Percentiles rank a stretch among this genome's conserved stretches.
Conservation (phyloP, 768 basidiomycete species). For the Rhodotorula paludigena region DNA sequence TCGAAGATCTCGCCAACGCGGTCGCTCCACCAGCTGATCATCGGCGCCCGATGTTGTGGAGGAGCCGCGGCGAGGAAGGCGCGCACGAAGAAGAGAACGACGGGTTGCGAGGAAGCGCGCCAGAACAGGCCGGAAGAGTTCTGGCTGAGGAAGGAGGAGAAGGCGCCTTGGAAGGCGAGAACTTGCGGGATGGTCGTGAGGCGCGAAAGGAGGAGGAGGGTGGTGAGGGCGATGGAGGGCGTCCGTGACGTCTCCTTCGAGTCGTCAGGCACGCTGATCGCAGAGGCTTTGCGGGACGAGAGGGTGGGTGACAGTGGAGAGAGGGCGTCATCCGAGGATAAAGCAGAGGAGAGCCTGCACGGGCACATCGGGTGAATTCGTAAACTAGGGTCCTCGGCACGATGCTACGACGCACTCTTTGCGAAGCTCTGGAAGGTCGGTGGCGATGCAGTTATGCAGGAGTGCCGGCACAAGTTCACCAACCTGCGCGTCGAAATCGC, state of each 20-base stretch:
- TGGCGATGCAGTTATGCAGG: constrained; percentile 7
- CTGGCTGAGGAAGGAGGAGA: constrained; percentile 23
- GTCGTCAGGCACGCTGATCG: neutral
- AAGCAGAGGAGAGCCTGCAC: neutral
- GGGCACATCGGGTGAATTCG: too few relatives aligned
- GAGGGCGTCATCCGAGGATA: neutral
- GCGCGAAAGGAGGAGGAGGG: constrained; percentile 13
- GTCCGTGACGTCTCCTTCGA: neutral
- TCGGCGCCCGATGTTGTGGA: constrained; percentile 1
- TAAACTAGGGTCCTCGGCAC: too few relatives aligned
- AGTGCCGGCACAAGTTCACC: constrained; percentile 19
- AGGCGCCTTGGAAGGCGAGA: constrained; percentile 10
- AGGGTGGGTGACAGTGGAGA: neutral
- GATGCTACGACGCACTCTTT: neutral
- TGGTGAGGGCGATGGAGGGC: constrained; percentile 1
- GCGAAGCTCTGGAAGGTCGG: constrained; percentile 2
- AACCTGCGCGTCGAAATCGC: constrained; percentile 27
- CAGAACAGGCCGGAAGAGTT: constrained; percentile 15
- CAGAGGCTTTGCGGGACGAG: constrained; percentile 12
- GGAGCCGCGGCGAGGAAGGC: constrained; percentile 4
- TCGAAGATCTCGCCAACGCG: constrained; percentile 28
- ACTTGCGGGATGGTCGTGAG: constrained; percentile 25
- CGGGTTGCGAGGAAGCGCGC: neutral
- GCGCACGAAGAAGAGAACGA: constrained; percentile 23
- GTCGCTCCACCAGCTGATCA: constrained; percentile 30